Evolutionary conservation across 2,329 filamentous ascomycete genomes (phyloP), one percentile per base, ranked within the genome.

Genomic region (Pseudocercospora cruenta): DNA sequence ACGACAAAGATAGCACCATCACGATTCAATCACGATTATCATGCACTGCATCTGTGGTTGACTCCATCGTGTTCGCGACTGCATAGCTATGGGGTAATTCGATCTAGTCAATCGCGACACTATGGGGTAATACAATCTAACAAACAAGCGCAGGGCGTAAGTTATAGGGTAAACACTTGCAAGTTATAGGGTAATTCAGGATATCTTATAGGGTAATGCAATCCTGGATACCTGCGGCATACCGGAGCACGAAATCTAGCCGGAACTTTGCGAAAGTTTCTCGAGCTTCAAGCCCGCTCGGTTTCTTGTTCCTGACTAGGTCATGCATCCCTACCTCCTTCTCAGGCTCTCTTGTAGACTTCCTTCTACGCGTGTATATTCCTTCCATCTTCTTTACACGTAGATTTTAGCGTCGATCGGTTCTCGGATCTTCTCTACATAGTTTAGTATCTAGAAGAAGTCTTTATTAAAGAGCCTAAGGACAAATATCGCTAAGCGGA

Each of bases 41-140:
- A 47, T 47, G 43, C 43, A 19, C 21, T 47, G 43, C 43, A 47
- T 22, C 9, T 49, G 4, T 49, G 45, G 19, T 24, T n/a, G 45
- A 10, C 22, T 49, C 2, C 45, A 22, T 49, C 45, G 45, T 49
- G 22, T 24, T 49, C 45, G n/a, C 51, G 16, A 24, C 21, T 28
- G 57, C 57, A 45, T 59, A 59, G 57, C 57, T 59, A 59, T 59
- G 57, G 57, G 33, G 57, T 59, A 59, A 59, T 24, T 24, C 57
- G 12, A 16, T 24, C 21, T 19, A 22, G 33, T 33, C 31, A 33
- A 59, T 21, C 12, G 57, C 12, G 57, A 21, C 21, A 45, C 64
- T 62, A 60, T 66, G 45, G 60, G 60, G 64, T 66, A 66, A 63
- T 58, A 53, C 57, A 47, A 58, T 61, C 58, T 47, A 61, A 33